Base-by-base conservation (phyloP, 169 alveolate genomes). In the Cyclospora cayetanensis region DNA sequence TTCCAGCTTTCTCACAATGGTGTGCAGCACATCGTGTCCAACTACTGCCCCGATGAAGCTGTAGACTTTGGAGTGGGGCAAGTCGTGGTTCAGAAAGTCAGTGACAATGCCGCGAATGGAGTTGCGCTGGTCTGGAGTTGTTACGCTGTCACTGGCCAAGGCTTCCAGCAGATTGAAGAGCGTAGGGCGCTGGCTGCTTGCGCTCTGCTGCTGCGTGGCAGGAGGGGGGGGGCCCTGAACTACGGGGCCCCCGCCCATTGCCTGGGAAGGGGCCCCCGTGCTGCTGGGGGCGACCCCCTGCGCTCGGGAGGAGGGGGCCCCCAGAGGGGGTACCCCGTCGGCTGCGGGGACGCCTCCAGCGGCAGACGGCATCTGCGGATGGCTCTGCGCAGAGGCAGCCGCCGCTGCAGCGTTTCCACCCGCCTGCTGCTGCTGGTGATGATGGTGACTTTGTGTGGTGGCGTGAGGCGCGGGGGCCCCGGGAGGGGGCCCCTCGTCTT, bases 101-200 rank as follows among this genome's bases (percentile, higher is more conserved):
- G 98, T 96, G 1, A 97, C 97, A 25, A 95, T 94, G 29, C 97
- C 98, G 39, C 98, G 92, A 46, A 97, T 97, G 92, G 97, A 95
- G 86, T 95, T 96, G n/a, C 98, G 90, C 94, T 97, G 98, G 70
- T 96, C 97, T 9, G 97, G 97, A 3, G 98, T 97, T 1, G 98
- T 97, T 43, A 96, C 93, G 60, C 96, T 95, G 70, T 96, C 97
- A 70, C 96, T 96, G 52, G 98, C 97, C 76, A 97, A 79, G 39
- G 94, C 97, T 83, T 95, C 97, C 41, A 97, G 93, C 93, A 97
- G 83, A 65, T 95, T 95, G 72, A 97, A 96, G n/a, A 97, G 90
- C 37, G 98, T 97, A 31, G 98, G 98, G n/a, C 97, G 92, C 65
- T 68, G 85, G 20, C 63, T 63, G 34, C 89, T 77, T 31, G 83